Percentiles rank a stretch among this genome's conserved stretches.
Evolutionary conservation across 331 rosid species (phyloP).

Genomic region (Spiraea crenata): DNA sequence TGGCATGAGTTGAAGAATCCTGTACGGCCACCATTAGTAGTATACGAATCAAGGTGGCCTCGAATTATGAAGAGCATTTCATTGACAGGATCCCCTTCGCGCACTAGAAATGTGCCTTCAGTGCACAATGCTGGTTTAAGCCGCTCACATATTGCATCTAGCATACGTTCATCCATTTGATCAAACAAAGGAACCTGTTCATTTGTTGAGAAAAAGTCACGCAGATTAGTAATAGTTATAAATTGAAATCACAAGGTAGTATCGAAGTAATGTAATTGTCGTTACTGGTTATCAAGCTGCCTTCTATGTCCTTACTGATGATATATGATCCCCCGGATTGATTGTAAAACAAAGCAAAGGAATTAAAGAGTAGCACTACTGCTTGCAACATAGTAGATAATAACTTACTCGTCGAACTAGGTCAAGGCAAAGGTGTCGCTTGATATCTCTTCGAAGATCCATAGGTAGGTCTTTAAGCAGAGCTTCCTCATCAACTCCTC

Average conservation of each 20-base stretch:
- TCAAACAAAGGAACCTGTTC: slow-evolving; percentile 81
- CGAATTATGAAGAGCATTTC: slow-evolving; percentile 84
- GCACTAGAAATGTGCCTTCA: slow-evolving; percentile 63
- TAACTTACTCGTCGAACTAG: slow-evolving; percentile 79
- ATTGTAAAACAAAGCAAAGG: not conserved
- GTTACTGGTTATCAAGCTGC: not conserved
- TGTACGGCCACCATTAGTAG: slow-evolving; percentile 84
- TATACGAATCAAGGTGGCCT: slow-evolving; percentile 84
- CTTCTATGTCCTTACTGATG: not conserved
- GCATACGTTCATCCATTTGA: slow-evolving; percentile 91
- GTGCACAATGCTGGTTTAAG: slow-evolving; percentile 79
- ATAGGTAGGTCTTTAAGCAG: slow-evolving; percentile 70
- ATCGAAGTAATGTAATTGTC: not conserved
- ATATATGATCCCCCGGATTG: not conserved
- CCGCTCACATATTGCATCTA: slow-evolving; percentile 91
- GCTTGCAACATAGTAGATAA: not conserved
- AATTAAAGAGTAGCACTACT: not conserved
- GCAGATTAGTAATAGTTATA: not conserved
- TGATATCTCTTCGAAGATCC: slow-evolving; percentile 85
- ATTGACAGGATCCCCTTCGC: slow-evolving; percentile 88
- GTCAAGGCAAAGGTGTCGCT: slow-evolving; percentile 89
- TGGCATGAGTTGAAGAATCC: slow-evolving; percentile 86
- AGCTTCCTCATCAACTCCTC: slow-evolving; percentile 81
- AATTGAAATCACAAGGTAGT: not conserved
- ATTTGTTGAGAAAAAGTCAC: slow-evolving; percentile 18